These are phyloP conservation scores for Coffea canephora DNA, from an alignment of 257 asterid genomes.

Conservation along the genomic window DNA sequence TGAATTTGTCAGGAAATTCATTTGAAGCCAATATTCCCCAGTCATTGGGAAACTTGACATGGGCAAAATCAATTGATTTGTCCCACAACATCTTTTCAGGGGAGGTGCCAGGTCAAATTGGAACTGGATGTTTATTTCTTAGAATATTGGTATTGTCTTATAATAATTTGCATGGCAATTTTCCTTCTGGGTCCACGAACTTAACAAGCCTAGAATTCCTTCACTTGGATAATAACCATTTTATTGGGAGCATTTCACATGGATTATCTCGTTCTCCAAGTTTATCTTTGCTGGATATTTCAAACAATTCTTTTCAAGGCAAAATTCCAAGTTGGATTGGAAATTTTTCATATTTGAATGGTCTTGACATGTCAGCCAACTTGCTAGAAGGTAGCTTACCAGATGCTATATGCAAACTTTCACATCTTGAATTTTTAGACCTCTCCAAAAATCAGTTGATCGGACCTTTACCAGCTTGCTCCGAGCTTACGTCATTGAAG, in stretches of 20 bases:
- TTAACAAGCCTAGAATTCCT: not conserved
- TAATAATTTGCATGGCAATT: not conserved
- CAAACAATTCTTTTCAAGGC: slow-evolving; percentile 3
- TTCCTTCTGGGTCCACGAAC: not conserved
- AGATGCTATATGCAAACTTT: not conserved
- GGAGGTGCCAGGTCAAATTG: not conserved
- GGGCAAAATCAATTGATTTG: not conserved
- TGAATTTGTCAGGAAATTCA: slow-evolving; percentile 2
- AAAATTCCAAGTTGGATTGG: slow-evolving; percentile 6
- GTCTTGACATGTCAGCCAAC: slow-evolving; percentile 3
- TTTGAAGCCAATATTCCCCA: slow-evolving; percentile 6
- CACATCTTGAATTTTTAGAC: not conserved
- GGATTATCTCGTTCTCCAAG: not conserved
- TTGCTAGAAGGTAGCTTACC: slow-evolving; percentile 10
- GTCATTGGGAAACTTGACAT: slow-evolving; percentile 14
- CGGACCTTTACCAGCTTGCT: too few relatives aligned
- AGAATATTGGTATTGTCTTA: not conserved
- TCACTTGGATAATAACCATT: not conserved
- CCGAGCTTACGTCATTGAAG: too few relatives aligned
- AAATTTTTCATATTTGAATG: not conserved
- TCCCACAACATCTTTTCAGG: slow-evolving; percentile 15
- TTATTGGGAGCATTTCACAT: not conserved
- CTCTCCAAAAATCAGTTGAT: not conserved
- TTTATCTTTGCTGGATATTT: not conserved
- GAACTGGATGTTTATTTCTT: not conserved